Evolutionary conservation across 208 protist genomes (phyloP).

Genomic region (Leishmania braziliensis): DNA sequence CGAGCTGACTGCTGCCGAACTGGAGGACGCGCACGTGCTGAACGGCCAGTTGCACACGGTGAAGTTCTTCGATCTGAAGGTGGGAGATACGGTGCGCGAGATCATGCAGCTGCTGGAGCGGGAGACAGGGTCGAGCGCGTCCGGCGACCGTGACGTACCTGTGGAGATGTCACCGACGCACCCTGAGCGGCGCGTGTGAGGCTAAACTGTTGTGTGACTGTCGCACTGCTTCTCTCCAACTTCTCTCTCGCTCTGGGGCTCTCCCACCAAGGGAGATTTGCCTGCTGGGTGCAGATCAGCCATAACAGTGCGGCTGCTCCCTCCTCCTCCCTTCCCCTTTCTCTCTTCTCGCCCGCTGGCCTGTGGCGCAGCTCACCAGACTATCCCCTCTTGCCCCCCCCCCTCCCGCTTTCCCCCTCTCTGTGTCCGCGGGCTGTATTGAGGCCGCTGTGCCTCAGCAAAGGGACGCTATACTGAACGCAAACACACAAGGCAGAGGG

Average conservation of each 20-base stretch:
- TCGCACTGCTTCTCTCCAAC: background rate
- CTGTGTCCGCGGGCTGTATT: background rate
- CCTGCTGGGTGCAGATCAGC: background rate
- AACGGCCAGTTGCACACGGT: constrained; percentile 84
- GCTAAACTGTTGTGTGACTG: background rate
- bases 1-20: constrained; percentile 54
- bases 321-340: background rate
- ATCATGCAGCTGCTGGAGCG: constrained; percentile 72
- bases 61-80: constrained; percentile 88
- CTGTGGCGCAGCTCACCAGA: background rate
- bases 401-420: background rate
- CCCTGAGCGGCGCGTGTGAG: constrained; percentile 74
- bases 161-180: constrained; percentile 64
- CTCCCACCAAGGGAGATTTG: background rate
- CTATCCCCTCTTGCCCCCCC: background rate
- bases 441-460: background rate
- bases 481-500: background rate
- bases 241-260: background rate
- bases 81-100: constrained; percentile 82
- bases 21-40: constrained; percentile 60
- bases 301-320: background rate
- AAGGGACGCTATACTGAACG: background rate
- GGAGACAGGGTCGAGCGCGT: constrained; percentile 44
- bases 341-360: background rate
- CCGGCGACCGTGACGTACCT: constrained; percentile 55